Evolutionary conservation across 192 early-diverging fungal species (phyloP), one percentile per base, ranked within the genome.

Genomic region (Funneliformis mosseae): DNA sequence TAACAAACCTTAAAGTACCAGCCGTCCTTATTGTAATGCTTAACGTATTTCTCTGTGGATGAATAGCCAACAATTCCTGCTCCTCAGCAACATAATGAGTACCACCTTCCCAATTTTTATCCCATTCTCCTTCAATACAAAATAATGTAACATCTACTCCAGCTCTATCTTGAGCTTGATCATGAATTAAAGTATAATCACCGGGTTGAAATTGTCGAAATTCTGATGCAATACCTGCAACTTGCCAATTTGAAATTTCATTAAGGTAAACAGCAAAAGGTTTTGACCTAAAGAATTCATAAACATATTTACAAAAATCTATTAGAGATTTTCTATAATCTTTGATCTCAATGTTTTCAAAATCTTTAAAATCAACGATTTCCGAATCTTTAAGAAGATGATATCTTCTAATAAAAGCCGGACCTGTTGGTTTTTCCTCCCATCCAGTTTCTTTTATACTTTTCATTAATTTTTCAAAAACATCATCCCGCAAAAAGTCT

Each of bases 101-200:
- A 1, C 86, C 83, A 25, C 91, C 91, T 25, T 87, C 84, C 89
- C 90, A 91, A 0, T 74, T 61, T 43, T 89, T 86, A 16, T 87
- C 80, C 89, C 89, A 90, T 5, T 50, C 48, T 5, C 59, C 18
- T 23, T 80, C 45, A 48, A 69, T 84, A 55, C 80, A 85, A 62
- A 82, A 87, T 39, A 91, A 84, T 0, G 81, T 70, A 4, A 84
- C 89, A 79, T 92, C 91, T 10, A 91, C 59, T 4, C 91, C 91
- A 12, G 74, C 75, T 18, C 82, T 84, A 41, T 92, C 91, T 43
- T 84, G 61, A 4, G 83, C 89, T 70, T 88, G 87, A 68, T 92
- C 91, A 70, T 91, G 86, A n/a, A 90, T 70, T 14, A 92, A 66
- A 21, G 90, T 92, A 76, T 92, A 92, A 42, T 90, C 83, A 3